Evolutionary conservation across 805 yeast species (phyloP).

Genomic region (Kregervanrija fluxuum): DNA sequence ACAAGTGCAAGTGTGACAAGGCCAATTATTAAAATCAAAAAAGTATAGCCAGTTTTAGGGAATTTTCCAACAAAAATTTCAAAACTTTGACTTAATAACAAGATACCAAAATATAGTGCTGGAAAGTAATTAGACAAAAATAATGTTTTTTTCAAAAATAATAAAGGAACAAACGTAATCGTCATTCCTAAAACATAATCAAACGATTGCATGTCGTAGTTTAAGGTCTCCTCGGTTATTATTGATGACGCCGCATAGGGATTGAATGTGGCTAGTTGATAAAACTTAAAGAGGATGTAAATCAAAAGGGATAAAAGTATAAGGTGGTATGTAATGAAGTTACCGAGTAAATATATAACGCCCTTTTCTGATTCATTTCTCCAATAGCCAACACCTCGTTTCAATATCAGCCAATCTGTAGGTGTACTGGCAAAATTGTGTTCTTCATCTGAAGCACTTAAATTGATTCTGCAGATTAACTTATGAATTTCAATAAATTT

Average conservation of each 20-base stretch:
- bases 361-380: slow-evolving; percentile 29
- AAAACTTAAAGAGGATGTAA: slow-evolving; percentile 9
- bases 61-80: slow-evolving; percentile 32
- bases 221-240: slow-evolving; percentile 1
- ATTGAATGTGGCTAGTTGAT: slow-evolving; percentile 13
- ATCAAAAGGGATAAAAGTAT: slow-evolving; percentile 30
- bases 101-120: slow-evolving; percentile 41
- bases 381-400: slow-evolving; percentile 56
- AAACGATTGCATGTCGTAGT: slow-evolving; percentile 19
- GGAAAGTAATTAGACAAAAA: slow-evolving; percentile 43
- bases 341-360: slow-evolving; percentile 57
- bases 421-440: slow-evolving; percentile 27
- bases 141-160: slow-evolving; percentile 31
- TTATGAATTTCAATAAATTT: slow-evolving; percentile 51
- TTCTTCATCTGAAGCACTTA: slow-evolving; percentile 9
- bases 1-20: slow-evolving; percentile 24
- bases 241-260: slow-evolving; percentile 12
- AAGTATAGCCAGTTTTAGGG: slow-evolving; percentile 20
- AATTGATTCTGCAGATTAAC: slow-evolving; percentile 41
- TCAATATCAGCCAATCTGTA: slow-evolving; percentile 52
- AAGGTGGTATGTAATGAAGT: slow-evolving; percentile 48
- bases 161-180: slow-evolving; percentile 51
- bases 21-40: slow-evolving; percentile 17
- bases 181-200: slow-evolving; percentile 50
- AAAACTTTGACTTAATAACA: slow-evolving; percentile 37